Base-by-base conservation (phyloP, 169 alveolate genomes). In the Babesia divergens region DNA sequence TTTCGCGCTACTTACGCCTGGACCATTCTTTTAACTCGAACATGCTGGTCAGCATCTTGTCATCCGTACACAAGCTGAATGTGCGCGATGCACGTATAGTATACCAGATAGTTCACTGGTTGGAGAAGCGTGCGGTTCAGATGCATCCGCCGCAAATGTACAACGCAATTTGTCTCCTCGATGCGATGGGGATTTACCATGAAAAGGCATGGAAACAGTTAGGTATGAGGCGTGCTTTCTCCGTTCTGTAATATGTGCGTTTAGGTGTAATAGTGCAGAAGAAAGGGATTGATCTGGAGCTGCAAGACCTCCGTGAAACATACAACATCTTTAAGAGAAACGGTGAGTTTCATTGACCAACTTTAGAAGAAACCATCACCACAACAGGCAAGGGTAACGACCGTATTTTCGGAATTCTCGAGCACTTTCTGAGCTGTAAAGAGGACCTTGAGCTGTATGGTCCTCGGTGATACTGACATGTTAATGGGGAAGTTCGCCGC, bases 141-240 rank as follows among this genome's bases (percentile, higher is more conserved):
- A 88, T 88, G 91, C 87, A 84, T 67, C 72, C 87, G 8, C 89
- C 74, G 18, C 93, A 88, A 54, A 75, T 88, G 83, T 80, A 75
- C 82, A 79, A 56, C 35, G 74, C 64, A 54, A 83, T 83, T 40
- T 76, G 76, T 51, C 24, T 38, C 32, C 70, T 88, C 74, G 90
- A 83, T 31, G 74, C 65, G n/a, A 80, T 88, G 93, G 72, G 88
- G 37, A 71, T 88, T 32, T 50, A 83, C 64, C 87, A 88, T 76
- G 93, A 88, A 35, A 87, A 88, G 66, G 87, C 87, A 26, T 88
- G 93, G 93, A 88, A 88, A 44, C 90, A 83, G 58, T 54, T 88
- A 47, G 88, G 88, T 80, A 66, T 28, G 43, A 1, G 32, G 37
- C 18, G 49, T 50, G 13, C 29, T 2, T 1, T 44, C 14, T 1